Conservation (phyloP, 257 asterid species). For the Jacaranda copaia region DNA sequence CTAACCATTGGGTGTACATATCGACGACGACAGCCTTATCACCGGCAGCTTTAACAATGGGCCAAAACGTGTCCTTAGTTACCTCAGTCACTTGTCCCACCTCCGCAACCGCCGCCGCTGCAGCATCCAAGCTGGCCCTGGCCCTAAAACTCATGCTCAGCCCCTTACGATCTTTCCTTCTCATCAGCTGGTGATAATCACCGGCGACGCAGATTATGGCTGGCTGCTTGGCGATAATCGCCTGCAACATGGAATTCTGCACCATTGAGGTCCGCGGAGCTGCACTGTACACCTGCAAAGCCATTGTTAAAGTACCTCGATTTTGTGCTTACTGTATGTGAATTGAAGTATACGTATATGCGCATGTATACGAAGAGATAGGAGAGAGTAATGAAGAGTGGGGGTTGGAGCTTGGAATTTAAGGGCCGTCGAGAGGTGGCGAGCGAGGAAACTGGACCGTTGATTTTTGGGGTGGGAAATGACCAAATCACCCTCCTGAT, state of each 20-base stretch:
- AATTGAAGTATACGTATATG: neutral
- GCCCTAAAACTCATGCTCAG: constrained; percentile 46
- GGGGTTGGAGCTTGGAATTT: constrained; percentile 29
- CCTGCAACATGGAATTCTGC: constrained; percentile 37
- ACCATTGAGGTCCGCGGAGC: constrained; percentile 57
- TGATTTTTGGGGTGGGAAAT: constrained; percentile 25
- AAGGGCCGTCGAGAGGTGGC: constrained; percentile 4
- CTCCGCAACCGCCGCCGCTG: constrained; percentile 45
- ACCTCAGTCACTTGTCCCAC: constrained; percentile 77
- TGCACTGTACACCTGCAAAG: constrained; percentile 67
- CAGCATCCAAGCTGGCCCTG: constrained; percentile 61
- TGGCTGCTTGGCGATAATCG: constrained; percentile 48
- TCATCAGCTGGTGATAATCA: constrained; percentile 50
- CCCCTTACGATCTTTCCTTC: constrained; percentile 38
- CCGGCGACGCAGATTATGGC: constrained; percentile 54
- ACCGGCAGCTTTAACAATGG: constrained; percentile 73
- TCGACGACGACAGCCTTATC: constrained; percentile 74
- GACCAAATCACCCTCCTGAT: constrained; percentile 46
- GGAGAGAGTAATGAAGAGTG: constrained; percentile 27
- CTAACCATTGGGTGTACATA: constrained; percentile 83
- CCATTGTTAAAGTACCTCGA: constrained; percentile 48
- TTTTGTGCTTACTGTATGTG: neutral
- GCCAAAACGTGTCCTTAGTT: constrained; percentile 74
- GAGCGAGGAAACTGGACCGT: constrained; percentile 43
- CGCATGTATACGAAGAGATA: neutral